Percentiles rank a stretch among this genome's conserved stretches.
Evolutionary conservation across 1,284 basidiomycete species (phyloP).

Genomic region (Ceratobasidium sp.): DNA sequence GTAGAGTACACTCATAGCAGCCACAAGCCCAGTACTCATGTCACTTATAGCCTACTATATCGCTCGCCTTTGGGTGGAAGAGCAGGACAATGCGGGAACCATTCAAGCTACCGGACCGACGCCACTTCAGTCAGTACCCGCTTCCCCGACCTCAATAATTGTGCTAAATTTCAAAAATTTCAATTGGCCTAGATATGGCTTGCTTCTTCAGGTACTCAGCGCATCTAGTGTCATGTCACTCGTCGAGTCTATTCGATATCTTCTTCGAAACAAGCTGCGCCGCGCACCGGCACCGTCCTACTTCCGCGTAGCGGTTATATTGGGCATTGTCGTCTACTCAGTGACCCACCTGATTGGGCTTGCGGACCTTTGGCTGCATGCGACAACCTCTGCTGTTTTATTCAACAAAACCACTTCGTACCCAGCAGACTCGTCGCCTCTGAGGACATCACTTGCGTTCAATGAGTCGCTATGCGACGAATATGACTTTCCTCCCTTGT

Average conservation of each 20-base stretch:
- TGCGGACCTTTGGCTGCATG: conserved; percentile 19
- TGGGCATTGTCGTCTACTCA: neutral
- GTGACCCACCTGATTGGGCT: neutral
- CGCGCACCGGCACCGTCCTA: neutral
- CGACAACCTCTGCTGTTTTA: neutral
- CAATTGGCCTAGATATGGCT: neutral
- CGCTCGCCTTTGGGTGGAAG: neutral
- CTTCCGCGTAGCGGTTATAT: neutral
- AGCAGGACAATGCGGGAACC: neutral
- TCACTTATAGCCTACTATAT: conserved; percentile 2
- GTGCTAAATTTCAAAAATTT: no score
- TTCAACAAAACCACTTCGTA: neutral
- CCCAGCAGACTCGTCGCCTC: neutral
- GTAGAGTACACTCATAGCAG: neutral
- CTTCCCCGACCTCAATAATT: neutral
- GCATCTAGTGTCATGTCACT: neutral
- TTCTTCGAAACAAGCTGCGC: neutral
- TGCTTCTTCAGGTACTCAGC: conserved; percentile 5
- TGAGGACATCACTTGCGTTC: neutral
- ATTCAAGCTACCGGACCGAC: neutral
- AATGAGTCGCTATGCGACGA: neutral
- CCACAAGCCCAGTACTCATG: conserved; percentile 2
- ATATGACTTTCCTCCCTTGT: neutral
- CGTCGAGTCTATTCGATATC: neutral
- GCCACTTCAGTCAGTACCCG: conserved; percentile 11